Evolutionary conservation across 345 rosid genomes (phyloP).

Genomic region (Lagerstroemia speciosa): DNA sequence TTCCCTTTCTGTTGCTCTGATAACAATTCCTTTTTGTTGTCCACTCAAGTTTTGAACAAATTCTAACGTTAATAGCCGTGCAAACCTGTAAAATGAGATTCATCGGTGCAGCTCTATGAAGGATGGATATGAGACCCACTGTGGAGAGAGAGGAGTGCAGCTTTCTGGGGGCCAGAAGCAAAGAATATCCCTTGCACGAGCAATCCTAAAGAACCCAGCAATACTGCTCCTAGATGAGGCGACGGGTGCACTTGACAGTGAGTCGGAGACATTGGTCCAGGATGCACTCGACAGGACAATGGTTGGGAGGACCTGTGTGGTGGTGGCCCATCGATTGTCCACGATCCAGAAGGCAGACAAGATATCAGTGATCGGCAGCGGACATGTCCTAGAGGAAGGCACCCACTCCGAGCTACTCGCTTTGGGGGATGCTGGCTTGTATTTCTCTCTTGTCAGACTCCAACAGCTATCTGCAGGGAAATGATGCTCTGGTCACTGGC

Average conservation of each 20-base stretch:
- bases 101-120: slow-evolving; percentile 5
- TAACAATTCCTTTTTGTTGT: background rate
- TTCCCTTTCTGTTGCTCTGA: too few species aligned
- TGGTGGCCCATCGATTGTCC: slow-evolving; percentile 25
- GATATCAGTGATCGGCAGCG: slow-evolving; percentile 15
- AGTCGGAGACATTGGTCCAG: slow-evolving; percentile 26
- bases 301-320: slow-evolving; percentile 20
- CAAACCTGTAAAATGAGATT: background rate
- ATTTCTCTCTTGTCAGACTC: slow-evolving; percentile 15
- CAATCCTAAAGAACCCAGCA: slow-evolving; percentile 29
- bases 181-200: slow-evolving; percentile 28
- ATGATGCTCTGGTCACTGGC: background rate
- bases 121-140: slow-evolving; percentile 16
- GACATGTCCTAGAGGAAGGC: slow-evolving; percentile 14
- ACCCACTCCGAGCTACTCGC: slow-evolving; percentile 15
- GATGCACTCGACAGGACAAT: slow-evolving; percentile 21
- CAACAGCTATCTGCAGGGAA: background rate
- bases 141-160: slow-evolving; percentile 22
- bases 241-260: slow-evolving; percentile 25
- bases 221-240: slow-evolving; percentile 29
- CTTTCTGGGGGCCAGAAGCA: slow-evolving; percentile 41
- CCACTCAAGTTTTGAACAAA: background rate
- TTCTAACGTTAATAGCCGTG: background rate
- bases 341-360: slow-evolving; percentile 12
- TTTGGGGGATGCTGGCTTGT: slow-evolving; percentile 5